Conservation (phyloP, 1,139 yeast genomes). For the Yamadazyma jaroonii region DNA sequence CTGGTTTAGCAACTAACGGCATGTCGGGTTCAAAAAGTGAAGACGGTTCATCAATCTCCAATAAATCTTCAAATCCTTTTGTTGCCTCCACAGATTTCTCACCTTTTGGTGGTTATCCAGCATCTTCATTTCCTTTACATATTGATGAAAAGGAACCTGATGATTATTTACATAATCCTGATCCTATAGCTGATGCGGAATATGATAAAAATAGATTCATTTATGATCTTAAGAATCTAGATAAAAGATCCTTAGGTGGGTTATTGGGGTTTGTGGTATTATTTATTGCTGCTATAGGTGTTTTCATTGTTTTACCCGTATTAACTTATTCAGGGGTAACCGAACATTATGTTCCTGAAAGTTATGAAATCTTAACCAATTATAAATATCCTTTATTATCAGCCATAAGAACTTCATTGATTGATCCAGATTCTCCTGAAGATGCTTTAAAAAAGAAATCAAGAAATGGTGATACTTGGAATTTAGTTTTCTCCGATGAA, state of each 20-base stretch:
- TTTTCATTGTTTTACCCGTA: conserved; percentile 72
- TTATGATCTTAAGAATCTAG: conserved; percentile 60
- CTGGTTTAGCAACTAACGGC: not conserved
- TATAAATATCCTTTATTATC: conserved; percentile 59
- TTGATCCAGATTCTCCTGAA: conserved; percentile 80
- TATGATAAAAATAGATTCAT: conserved; percentile 63
- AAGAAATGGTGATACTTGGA: conserved; percentile 61
- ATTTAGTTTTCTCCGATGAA: conserved; percentile 77
- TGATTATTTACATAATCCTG: conserved; percentile 90
- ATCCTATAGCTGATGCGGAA: conserved; percentile 82
- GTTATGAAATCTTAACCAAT: conserved; percentile 47
- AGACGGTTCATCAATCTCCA: conserved; percentile 16
- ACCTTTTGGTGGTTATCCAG: conserved; percentile 95
- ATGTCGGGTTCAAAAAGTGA: conserved; percentile 10
- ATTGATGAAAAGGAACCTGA: conserved; percentile 91
- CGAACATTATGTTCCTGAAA: conserved; percentile 24
- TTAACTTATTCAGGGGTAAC: conserved; percentile 70
- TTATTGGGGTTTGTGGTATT: conserved; percentile 56
- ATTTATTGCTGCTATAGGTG: conserved; percentile 55
- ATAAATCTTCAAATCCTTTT: conserved; percentile 19
- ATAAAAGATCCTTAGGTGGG: conserved; percentile 56
- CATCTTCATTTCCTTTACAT: conserved; percentile 77
- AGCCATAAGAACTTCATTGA: conserved; percentile 59
- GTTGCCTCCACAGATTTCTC: conserved; percentile 41
- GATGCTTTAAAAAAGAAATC: conserved; percentile 45